Conservation (phyloP, 345 rosid species). For the Noccaea bulbosa region DNA sequence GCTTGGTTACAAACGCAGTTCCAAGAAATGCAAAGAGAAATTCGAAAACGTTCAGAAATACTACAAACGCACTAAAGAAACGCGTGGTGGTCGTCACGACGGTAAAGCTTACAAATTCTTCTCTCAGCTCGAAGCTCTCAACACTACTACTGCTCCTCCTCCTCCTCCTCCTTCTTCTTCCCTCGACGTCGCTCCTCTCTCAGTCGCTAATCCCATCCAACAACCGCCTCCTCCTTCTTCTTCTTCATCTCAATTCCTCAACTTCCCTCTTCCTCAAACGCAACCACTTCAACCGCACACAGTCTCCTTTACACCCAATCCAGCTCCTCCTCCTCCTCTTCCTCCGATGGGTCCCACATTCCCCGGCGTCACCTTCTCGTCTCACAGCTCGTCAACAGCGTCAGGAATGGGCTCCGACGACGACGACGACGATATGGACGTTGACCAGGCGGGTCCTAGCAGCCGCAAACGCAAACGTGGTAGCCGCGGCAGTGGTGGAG, state of each 20-base stretch:
- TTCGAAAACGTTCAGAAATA: conserved; percentile 96
- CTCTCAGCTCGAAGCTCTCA: conserved; percentile 78
- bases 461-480: conserved; percentile 77
- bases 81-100: conserved; percentile 81
- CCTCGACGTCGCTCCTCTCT: conserved; percentile 67
- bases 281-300: conserved; percentile 31
- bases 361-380: conserved; percentile 60
- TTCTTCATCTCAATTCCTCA: conserved; percentile 35
- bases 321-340: conserved; percentile 37
- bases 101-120: conserved; percentile 87
- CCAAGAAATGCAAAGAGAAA: conserved; percentile 92
- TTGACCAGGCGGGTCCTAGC: conserved; percentile 51
- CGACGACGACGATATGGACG: conserved; percentile 45
- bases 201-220: conserved; percentile 54
- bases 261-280: conserved; percentile 40
- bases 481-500: conserved; percentile 33
- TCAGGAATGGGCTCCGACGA: conserved; percentile 61
- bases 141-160: conserved; percentile 37
- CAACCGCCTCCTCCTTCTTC: conserved; percentile 35
- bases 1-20: conserved; percentile 74
- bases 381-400: conserved; percentile 65
- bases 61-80: conserved; percentile 89
- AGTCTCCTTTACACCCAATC: conserved; percentile 30
- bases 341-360: conserved; percentile 7
- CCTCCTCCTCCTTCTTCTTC: conserved; percentile 36